phyloP scores from a whole-genome alignment of 257 asterid genomes.

The Primulina eburnea region DNA sequence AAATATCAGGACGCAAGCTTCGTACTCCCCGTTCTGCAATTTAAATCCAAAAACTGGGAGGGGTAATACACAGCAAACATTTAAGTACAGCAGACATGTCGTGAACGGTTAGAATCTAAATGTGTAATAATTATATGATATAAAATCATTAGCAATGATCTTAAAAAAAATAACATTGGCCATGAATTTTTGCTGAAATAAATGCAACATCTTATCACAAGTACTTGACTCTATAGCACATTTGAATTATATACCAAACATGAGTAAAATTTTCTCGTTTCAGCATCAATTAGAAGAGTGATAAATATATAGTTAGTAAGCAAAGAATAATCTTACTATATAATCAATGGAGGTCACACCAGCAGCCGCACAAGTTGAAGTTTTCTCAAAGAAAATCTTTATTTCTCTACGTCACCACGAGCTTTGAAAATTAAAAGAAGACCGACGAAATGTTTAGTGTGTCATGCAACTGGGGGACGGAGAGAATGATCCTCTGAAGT shows the following conservation, averaged over 20 bases:
- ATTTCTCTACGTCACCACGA: no score
- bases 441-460: background rate
- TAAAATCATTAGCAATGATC: background rate
- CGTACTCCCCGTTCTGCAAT: background rate
- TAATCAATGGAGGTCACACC: background rate
- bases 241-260: background rate
- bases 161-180: background rate
- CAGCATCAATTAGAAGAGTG: background rate
- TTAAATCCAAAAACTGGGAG: no score
- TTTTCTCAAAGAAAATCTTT: background rate
- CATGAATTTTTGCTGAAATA: background rate
- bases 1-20: background rate
- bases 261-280: background rate
- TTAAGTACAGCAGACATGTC: background rate
- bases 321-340: background rate
- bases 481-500: constrained; percentile 50
- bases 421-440: background rate
- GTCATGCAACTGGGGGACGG: constrained; percentile 48
- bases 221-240: no score
- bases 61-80: background rate
- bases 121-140: background rate
- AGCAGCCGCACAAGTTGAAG: background rate
- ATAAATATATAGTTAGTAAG: background rate
- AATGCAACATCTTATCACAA: background rate
- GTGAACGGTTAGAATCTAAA: background rate